Conservation (phyloP, 1,139 yeast genomes). For the Candida albicans region DNA sequence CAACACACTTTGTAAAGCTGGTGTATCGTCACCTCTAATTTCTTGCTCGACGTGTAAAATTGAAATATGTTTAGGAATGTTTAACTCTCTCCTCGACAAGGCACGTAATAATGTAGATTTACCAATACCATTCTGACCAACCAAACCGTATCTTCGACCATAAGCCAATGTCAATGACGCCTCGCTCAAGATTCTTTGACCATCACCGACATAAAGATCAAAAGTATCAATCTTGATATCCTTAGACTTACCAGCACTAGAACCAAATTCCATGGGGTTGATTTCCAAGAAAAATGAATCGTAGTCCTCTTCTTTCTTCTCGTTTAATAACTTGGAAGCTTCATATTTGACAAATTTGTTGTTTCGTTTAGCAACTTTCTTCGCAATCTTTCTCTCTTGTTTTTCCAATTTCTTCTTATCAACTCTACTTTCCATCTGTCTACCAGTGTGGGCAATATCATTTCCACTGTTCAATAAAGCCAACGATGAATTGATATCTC, state of each 20-base stretch:
- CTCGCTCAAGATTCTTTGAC: constrained; percentile 87
- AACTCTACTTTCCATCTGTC: constrained; percentile 90
- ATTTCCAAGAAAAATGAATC: constrained; percentile 94
- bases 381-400: constrained; percentile 95
- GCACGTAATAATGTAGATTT: constrained; percentile 92
- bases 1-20: constrained; percentile 87
- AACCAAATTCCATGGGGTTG: constrained; percentile 89
- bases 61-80: constrained; percentile 92
- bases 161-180: constrained; percentile 83
- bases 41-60: constrained; percentile 98
- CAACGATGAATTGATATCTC: constrained; percentile 71
- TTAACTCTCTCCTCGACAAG: constrained; percentile 86
- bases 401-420: constrained; percentile 95
- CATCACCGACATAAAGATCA: constrained; percentile 93
- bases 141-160: constrained; percentile 95
- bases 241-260: constrained; percentile 90
- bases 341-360: constrained; percentile 87
- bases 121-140: constrained; percentile 99
- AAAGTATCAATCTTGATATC: constrained; percentile 91
- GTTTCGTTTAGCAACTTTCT: constrained; percentile 92
- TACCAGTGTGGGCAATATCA: constrained; percentile 88
- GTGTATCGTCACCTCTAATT: constrained; percentile 86
- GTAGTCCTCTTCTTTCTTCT: constrained; percentile 66
- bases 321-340: constrained; percentile 82
- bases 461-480: constrained; percentile 72